These are phyloP conservation scores for Grigorovia yakushimaensis DNA, from an alignment of 805 yeast genomes.

Conservation along the genomic window DNA sequence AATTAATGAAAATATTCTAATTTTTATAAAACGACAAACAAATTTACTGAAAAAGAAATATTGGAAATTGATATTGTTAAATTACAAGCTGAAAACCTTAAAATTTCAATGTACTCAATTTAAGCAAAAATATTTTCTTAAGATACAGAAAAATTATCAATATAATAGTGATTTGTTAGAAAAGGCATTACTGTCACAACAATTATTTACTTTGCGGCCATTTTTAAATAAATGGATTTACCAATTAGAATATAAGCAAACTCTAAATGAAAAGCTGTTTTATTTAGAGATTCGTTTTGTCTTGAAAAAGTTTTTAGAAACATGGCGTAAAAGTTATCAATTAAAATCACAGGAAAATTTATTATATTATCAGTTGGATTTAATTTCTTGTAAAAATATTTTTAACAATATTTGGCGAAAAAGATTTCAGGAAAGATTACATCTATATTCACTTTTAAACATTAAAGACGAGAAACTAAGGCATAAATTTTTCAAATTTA, in stretches of 20 bases:
- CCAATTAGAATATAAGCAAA: neutral
- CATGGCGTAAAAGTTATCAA: neutral
- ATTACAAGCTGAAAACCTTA: neutral
- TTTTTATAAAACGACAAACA: neutral
- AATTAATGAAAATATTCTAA: neutral
- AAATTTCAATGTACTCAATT: neutral
- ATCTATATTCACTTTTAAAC: neutral
- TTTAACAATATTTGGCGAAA: conserved; percentile 16
- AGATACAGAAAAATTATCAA: neutral
- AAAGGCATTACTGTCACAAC: neutral
- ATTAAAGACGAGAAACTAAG: neutral
- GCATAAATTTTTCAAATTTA: neutral
- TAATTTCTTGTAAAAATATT: conserved; percentile 5
- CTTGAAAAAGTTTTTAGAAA: neutral
- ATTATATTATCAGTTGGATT: conserved; percentile 4
- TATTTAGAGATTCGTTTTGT: neutral
- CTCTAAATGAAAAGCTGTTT: neutral
- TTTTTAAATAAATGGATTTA: neutral
- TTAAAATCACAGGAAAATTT: conserved; percentile 7
- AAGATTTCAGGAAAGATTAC: conserved; percentile 7
- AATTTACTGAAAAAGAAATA: neutral
- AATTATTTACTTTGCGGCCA: neutral
- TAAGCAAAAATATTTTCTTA: neutral
- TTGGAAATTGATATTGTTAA: neutral
- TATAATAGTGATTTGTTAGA: neutral